Conservation (phyloP, 2,329 filamentous ascomycete genomes). For the Lachnellula cervina region DNA sequence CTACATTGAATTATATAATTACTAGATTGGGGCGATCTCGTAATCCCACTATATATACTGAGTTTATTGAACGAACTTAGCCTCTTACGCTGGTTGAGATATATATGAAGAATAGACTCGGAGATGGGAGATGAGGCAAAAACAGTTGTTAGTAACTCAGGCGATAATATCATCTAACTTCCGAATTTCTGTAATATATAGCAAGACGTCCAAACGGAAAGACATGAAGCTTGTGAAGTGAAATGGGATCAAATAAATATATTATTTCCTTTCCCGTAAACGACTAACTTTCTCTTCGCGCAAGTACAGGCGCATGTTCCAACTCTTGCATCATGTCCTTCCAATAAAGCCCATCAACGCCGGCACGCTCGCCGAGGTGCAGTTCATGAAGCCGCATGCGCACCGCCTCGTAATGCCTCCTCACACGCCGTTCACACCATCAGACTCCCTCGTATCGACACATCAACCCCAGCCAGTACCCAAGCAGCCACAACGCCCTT, state of each 20-base stretch:
- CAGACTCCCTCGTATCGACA: constrained; percentile 14
- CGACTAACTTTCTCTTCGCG: constrained; percentile 10
- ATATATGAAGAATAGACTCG: constrained; percentile 12
- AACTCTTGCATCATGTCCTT: constrained; percentile 15
- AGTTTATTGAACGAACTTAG: constrained; percentile 13
- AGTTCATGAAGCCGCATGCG: constrained; percentile 12
- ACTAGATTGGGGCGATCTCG: constrained; percentile 10
- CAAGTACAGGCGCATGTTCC: constrained; percentile 13
- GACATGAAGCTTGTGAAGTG: constrained; percentile 12
- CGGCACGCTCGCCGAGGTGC: constrained; percentile 12
- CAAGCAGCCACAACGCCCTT: constrained; percentile 14
- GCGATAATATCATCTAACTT: constrained; percentile 12
- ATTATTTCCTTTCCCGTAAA: constrained; percentile 12
- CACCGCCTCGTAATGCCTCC: constrained; percentile 13
- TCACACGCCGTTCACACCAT: constrained; percentile 13
- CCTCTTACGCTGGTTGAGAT: constrained; percentile 11
- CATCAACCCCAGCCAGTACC: constrained; percentile 15
- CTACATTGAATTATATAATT: constrained; percentile 12
- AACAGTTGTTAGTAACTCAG: constrained; percentile 11
- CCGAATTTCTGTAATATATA: constrained; percentile 10
- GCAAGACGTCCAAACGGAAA: constrained; percentile 9
- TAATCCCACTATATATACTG: constrained; percentile 13
- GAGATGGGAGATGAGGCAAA: constrained; percentile 12
- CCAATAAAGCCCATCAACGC: constrained; percentile 14
- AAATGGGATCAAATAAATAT: constrained; percentile 10